Percentiles rank a stretch among this genome's conserved stretches.
These are phyloP conservation scores for Globisporangium splendens DNA, from an alignment of 352 stramenopile genomes.

Conservation along the genomic window DNA sequence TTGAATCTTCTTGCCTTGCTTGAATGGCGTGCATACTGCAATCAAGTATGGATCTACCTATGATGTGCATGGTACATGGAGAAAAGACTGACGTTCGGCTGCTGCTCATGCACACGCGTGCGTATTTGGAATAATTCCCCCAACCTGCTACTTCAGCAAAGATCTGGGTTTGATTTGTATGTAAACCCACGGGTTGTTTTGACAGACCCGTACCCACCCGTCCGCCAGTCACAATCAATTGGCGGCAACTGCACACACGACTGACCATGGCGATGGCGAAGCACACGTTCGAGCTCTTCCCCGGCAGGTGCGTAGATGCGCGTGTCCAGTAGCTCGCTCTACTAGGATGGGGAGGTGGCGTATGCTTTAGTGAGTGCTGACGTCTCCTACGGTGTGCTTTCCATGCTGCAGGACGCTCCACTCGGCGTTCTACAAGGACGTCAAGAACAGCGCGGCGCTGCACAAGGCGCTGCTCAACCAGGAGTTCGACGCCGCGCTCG, in stretches of 20 bases:
- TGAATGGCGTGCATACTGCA: too few species aligned
- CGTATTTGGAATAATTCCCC: too few species aligned
- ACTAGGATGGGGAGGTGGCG: too few species aligned
- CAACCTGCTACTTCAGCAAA: too few species aligned
- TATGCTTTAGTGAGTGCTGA: not conserved
- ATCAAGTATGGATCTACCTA: too few species aligned
- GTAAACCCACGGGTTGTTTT: too few species aligned
- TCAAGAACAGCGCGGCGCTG: slow-evolving; percentile 63
- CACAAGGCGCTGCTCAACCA: slow-evolving; percentile 57
- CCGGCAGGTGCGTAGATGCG: slow-evolving; percentile 32
- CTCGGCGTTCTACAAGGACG: slow-evolving; percentile 63
- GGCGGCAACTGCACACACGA: slow-evolving; percentile 1
- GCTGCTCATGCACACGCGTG: too few species aligned
- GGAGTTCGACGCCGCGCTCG: slow-evolving; percentile 64
- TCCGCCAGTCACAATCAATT: not conserved
- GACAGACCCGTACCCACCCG: not conserved
- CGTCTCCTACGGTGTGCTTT: not conserved
- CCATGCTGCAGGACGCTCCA: slow-evolving; percentile 51
- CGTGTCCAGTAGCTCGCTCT: not conserved
- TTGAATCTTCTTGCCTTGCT: too few species aligned
- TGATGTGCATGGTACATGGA: too few species aligned
- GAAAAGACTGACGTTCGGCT: too few species aligned
- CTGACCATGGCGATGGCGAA: slow-evolving; percentile 41
- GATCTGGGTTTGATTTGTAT: too few species aligned
- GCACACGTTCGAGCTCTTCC: slow-evolving; percentile 66